Percentiles rank a stretch among this genome's conserved stretches.
Conservation (phyloP, 371 early-diverging fungal genomes). For the Agmasoma carcini region DNA sequence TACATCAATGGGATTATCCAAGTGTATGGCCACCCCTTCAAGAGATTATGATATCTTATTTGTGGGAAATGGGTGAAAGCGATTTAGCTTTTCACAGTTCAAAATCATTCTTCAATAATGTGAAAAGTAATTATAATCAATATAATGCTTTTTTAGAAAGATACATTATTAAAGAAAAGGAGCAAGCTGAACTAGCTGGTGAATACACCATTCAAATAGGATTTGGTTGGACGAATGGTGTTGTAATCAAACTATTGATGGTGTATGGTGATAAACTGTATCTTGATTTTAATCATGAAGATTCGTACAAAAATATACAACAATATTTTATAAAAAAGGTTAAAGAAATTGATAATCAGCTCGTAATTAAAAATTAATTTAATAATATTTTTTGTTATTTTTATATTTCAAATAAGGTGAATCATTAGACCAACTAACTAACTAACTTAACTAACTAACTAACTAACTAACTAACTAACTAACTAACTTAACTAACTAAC, state of each 20-base stretch:
- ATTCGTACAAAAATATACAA: too few species aligned
- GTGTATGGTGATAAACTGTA: constrained; percentile 54
- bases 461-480: too few species aligned
- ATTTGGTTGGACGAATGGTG: constrained; percentile 81
- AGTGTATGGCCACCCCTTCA: constrained; percentile 62
- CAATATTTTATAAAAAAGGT: too few species aligned
- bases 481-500: too few species aligned
- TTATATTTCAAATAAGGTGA: too few species aligned
- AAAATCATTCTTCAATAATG: constrained; percentile 56
- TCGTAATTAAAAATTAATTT: too few species aligned
- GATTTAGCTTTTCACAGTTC: constrained; percentile 56
- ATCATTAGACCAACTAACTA: too few species aligned
- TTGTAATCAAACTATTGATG: constrained; percentile 59
- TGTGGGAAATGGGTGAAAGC: constrained; percentile 20
- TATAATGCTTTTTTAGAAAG: constrained; percentile 68
- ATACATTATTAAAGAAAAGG: constrained; percentile 57
- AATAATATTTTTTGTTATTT: too few species aligned
- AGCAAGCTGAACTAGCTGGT: constrained; percentile 61
- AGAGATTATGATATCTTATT: constrained; percentile 38
- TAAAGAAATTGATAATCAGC: too few species aligned
- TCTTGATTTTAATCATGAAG: too few species aligned
- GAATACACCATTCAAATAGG: constrained; percentile 69
- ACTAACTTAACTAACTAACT: too few species aligned
- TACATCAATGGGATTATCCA: constrained; percentile 68
- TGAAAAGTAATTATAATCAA: constrained; percentile 58